These are phyloP conservation scores for Zoysia japonica DNA, from an alignment of 176 grass and related monocot species.

Conservation along the genomic window DNA sequence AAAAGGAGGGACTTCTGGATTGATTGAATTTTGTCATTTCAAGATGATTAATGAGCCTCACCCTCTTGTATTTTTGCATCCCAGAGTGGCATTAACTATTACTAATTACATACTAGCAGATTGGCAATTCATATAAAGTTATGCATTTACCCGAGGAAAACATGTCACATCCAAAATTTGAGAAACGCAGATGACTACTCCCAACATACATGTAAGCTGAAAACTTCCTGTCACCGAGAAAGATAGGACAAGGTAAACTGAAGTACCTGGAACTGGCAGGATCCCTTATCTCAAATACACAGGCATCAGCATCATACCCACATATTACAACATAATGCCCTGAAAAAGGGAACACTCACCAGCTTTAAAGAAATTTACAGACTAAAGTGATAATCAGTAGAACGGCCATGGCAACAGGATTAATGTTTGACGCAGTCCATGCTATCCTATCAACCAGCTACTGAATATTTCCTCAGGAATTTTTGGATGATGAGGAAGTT, in stretches of 20 bases:
- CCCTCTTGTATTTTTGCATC: too few species aligned
- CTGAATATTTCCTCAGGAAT: background rate
- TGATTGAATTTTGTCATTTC: too few species aligned
- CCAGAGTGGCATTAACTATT: too few species aligned
- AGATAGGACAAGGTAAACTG: background rate
- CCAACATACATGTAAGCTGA: background rate
- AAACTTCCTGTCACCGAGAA: background rate
- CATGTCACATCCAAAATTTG: too few species aligned
- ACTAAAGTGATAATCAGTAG: background rate
- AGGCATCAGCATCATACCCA: constrained; percentile 76
- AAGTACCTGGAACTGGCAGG: constrained; percentile 87
- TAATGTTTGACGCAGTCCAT: background rate
- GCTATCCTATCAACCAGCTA: background rate
- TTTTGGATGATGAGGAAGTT: background rate
- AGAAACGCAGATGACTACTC: background rate
- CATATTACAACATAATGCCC: constrained; percentile 97
- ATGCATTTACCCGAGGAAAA: background rate
- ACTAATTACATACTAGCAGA: too few species aligned
- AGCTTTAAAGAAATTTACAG: background rate
- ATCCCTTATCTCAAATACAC: constrained; percentile 98
- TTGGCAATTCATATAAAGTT: background rate
- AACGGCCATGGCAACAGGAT: background rate
- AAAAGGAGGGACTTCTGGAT: too few species aligned
- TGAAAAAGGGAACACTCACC: constrained; percentile 25
- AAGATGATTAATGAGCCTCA: too few species aligned